Percentiles rank a stretch among this genome's conserved stretches.
Evolutionary conservation across 1,284 basidiomycete species (phyloP).

Genomic region (Pholiota adiposa): DNA sequence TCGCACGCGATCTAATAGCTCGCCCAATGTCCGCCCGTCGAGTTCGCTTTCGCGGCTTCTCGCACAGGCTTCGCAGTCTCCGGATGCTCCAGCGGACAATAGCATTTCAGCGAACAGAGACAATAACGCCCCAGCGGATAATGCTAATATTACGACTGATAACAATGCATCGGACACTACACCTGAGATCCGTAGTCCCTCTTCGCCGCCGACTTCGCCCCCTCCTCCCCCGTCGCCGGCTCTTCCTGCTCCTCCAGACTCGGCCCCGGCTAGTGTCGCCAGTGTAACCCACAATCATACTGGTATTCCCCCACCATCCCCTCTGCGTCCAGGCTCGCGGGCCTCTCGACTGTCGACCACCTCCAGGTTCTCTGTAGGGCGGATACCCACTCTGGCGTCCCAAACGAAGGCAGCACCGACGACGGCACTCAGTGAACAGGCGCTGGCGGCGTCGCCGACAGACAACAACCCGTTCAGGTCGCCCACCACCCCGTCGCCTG

Average conservation of each 20-base stretch:
- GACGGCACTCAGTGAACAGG: conserved; percentile 65
- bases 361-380: conserved; percentile 63
- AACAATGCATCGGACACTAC: conserved; percentile 1
- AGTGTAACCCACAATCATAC: conserved; percentile 1
- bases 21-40: conserved; percentile 69
- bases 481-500: conserved; percentile 55
- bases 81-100: conserved; percentile 34
- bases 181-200: conserved; percentile 27
- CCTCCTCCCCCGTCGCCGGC: conserved; percentile 35
- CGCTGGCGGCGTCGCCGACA: conserved; percentile 44
- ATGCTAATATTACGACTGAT: neutral
- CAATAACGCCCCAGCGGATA: neutral
- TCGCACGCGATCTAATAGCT: conserved; percentile 67
- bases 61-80: conserved; percentile 60
- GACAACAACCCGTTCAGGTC: conserved; percentile 43
- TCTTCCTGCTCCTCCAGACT: conserved; percentile 10
- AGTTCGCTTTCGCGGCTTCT: conserved; percentile 70
- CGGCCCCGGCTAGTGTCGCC: conserved; percentile 18
- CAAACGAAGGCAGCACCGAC: conserved; percentile 66
- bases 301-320: conserved; percentile 44
- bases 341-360: conserved; percentile 67
- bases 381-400: conserved; percentile 58
- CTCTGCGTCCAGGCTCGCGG: conserved; percentile 68
- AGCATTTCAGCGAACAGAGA: conserved; percentile 1
- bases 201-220: conserved; percentile 38